Percentiles rank a stretch among this genome's conserved stretches.
These are phyloP conservation scores for Fusarium pilosicola DNA, from an alignment of 2,329 filamentous ascomycete genomes.

Conservation along the genomic window DNA sequence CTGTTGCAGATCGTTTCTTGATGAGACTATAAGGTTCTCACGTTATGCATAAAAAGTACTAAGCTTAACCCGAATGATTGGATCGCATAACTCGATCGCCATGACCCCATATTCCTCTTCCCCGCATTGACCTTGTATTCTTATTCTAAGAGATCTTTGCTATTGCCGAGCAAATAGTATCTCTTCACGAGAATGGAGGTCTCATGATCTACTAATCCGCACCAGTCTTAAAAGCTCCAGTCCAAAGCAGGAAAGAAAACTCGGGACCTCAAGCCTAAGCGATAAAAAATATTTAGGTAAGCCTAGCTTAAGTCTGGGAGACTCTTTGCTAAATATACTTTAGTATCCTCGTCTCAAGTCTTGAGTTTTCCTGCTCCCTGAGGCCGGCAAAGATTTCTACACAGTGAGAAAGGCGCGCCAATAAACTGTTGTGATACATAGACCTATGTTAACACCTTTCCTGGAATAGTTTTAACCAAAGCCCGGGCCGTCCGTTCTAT, in stretches of 20 bases:
- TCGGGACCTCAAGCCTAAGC: no score
- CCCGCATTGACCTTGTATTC: not conserved
- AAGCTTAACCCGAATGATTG: not conserved
- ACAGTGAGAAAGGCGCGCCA: not conserved
- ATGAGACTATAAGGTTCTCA: not conserved
- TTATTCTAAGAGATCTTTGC: no score
- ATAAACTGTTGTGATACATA: not conserved
- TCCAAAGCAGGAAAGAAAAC: no score
- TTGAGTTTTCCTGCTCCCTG: no score
- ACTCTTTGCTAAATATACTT: no score
- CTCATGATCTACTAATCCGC: not conserved
- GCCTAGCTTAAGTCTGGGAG: no score
- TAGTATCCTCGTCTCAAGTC: no score
- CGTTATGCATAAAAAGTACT: not conserved
- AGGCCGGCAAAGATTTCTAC: rapidly evolving
- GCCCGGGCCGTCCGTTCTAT: no score
- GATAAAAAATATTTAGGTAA: no score
- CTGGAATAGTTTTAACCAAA: not conserved
- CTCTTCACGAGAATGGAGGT: no score
- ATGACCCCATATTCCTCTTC: not conserved
- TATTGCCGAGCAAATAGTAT: not conserved
- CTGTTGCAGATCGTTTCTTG: not conserved
- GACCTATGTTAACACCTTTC: no score
- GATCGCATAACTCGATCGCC: not conserved
- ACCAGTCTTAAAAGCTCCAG: not conserved